Evolutionary conservation across 2,329 filamentous ascomycete species (phyloP).

Genomic region (Fusarium proliferatum): DNA sequence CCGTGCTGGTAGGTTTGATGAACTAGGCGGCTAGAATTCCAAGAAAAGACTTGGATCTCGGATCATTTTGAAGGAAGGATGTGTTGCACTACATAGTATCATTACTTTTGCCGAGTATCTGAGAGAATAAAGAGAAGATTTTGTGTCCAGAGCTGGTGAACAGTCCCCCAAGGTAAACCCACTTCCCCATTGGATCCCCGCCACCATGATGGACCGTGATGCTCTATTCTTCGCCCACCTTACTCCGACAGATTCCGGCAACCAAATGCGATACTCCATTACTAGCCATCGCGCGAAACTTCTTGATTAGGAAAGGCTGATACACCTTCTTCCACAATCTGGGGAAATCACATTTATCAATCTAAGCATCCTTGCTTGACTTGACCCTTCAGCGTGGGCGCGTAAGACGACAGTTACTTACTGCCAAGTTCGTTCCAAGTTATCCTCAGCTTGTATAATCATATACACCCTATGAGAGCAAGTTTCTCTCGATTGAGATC

Average conservation of each 20-base stretch:
- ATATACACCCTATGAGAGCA: not conserved
- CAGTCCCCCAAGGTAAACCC: not conserved
- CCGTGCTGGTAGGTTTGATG: not conserved
- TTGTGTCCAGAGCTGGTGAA: not conserved
- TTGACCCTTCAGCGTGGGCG: not conserved
- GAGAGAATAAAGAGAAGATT: no score
- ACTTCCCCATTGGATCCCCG: slow-evolving; percentile 9
- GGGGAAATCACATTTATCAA: not conserved
- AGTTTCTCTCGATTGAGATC: not conserved
- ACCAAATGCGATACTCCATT: not conserved
- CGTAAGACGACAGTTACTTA: no score
- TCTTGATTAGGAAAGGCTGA: not conserved
- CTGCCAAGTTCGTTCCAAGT: not conserved
- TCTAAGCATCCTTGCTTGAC: not conserved
- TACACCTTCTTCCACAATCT: not conserved
- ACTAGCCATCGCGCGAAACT: not conserved
- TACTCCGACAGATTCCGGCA: slow-evolving; percentile 10
- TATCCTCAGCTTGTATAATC: not conserved
- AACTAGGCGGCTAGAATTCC: not conserved
- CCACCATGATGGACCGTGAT: slow-evolving; percentile 21
- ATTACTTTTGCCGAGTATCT: not conserved
- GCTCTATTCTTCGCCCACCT: not conserved
- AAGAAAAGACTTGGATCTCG: not conserved
- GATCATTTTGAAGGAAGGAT: not conserved
- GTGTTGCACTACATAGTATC: not conserved